Percentiles rank a stretch among this genome's conserved stretches.
Evolutionary conservation across 2,329 filamentous ascomycete species (phyloP).

Genomic region (Eurotiales sp.): DNA sequence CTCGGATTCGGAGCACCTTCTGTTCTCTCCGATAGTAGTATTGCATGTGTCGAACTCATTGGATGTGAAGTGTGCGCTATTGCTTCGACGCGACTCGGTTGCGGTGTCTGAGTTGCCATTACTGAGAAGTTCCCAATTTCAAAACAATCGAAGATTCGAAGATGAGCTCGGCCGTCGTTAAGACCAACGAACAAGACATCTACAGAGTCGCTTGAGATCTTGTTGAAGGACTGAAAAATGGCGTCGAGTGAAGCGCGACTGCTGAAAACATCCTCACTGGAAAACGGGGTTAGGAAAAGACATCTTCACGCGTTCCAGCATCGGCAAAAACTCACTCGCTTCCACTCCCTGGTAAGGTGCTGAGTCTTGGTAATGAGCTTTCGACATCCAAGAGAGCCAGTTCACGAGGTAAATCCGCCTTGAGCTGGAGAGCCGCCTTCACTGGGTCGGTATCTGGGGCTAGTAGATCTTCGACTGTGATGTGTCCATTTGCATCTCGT

Average conservation of each 20-base stretch:
- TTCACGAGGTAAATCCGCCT: conserved; percentile 64
- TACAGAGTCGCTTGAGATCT: conserved; percentile 67
- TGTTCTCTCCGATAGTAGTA: conserved; percentile 51
- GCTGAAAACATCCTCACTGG: conserved; percentile 60
- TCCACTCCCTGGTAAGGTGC: conserved; percentile 62
- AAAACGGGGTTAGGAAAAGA: conserved; percentile 25
- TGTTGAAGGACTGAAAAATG: conserved; percentile 60
- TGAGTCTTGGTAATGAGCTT: conserved; percentile 70
- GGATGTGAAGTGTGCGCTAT: conserved; percentile 67
- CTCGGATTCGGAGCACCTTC: conserved; percentile 26
- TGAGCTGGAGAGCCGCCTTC: conserved; percentile 34
- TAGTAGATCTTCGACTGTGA: conserved; percentile 42
- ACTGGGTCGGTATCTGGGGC: conserved; percentile 34
- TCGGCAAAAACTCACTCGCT: conserved; percentile 46
- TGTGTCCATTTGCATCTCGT: conserved; percentile 28
- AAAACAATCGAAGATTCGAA: conserved; percentile 83
- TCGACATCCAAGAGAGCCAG: conserved; percentile 74
- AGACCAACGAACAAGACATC: conserved; percentile 75
- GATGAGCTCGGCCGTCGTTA: conserved; percentile 65
- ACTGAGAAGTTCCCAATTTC: conserved; percentile 58
- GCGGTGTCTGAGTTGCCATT: conserved; percentile 30
- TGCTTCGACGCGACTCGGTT: conserved; percentile 35
- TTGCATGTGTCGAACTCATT: conserved; percentile 68
- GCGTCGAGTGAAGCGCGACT: conserved; percentile 65
- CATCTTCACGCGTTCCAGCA: no score